A percentile compares a stretch with the other conserved stretches of the same genome.
Conservation (phyloP, 108 stramenopile genomes). For the Cyclotella choctawhatcheeana region DNA sequence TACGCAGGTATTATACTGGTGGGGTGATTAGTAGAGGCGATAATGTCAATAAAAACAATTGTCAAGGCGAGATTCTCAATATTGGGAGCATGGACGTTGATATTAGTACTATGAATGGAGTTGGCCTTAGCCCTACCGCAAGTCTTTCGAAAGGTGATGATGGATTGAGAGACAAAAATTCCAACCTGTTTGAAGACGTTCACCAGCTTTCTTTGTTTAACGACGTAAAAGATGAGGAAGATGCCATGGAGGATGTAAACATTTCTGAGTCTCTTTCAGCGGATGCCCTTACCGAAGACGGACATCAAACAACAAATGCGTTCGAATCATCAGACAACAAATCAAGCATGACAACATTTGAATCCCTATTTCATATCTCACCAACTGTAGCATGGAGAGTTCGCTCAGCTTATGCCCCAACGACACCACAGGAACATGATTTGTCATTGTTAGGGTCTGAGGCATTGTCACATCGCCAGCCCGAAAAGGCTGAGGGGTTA, state of each 20-base stretch:
- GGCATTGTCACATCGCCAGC: conserved; percentile 32
- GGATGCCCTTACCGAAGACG: not conserved
- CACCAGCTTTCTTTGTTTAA: not conserved
- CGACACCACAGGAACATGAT: conserved; percentile 36
- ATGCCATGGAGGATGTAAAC: conserved; percentile 22
- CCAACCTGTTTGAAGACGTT: not conserved
- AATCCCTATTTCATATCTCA: conserved; percentile 48
- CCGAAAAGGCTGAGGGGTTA: conserved; percentile 33
- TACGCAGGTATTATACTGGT: conserved; percentile 50
- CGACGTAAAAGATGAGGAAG: not conserved
- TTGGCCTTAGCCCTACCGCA: conserved; percentile 11
- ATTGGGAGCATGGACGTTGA: conserved; percentile 41
- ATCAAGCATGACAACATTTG: conserved; percentile 38
- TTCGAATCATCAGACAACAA: conserved; percentile 3
- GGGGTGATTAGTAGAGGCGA: conserved; percentile 15
- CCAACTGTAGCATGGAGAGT: conserved; percentile 40
- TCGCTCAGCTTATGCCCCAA: conserved; percentile 46
- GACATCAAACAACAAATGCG: not conserved
- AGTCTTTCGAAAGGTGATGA: not conserved
- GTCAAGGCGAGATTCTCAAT: conserved; percentile 2
- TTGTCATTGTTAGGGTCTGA: conserved; percentile 28
- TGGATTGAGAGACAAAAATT: not conserved
- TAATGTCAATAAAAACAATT: not conserved
- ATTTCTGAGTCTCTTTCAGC: conserved; percentile 15
- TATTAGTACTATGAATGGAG: conserved; percentile 31